Conservation (phyloP, 2,329 filamentous ascomycete genomes). For the Tolypocladium ophioglossoides region DNA sequence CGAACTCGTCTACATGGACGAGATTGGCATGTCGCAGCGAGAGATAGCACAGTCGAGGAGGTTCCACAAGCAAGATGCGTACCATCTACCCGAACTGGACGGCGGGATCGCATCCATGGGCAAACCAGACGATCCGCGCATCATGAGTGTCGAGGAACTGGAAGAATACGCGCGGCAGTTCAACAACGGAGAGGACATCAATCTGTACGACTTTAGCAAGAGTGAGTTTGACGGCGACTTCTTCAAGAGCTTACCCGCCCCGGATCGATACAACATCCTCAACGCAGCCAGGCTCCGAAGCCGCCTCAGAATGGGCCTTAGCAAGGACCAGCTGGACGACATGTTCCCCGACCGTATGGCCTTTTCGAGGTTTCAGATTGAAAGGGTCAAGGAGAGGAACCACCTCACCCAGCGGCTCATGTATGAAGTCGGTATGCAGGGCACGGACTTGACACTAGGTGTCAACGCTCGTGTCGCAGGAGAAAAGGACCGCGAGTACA, state of each 20-base stretch:
- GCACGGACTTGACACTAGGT: slow-evolving; percentile 58
- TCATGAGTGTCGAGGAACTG: slow-evolving; percentile 92
- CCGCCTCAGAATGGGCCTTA: slow-evolving; percentile 86
- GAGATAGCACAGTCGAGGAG: slow-evolving; percentile 65
- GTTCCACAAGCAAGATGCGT: slow-evolving; percentile 88
- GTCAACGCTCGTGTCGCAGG: slow-evolving; percentile 61
- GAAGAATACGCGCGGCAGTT: slow-evolving; percentile 93
- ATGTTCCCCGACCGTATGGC: slow-evolving; percentile 99
- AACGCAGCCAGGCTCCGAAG: slow-evolving; percentile 87
- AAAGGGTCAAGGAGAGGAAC: slow-evolving; percentile 84
- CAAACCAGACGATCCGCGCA: slow-evolving; percentile 79
- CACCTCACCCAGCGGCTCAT: slow-evolving; percentile 90
- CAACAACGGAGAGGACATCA: slow-evolving; percentile 82
- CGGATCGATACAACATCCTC: slow-evolving; percentile 92
- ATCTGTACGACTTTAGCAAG: slow-evolving; percentile 91
- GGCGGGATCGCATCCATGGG: slow-evolving; percentile 77
- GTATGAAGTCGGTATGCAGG: slow-evolving; percentile 85
- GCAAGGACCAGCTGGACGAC: slow-evolving; percentile 85
- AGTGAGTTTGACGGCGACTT: slow-evolving; percentile 97
- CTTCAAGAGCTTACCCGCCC: slow-evolving; percentile 80
- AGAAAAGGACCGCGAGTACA: slow-evolving; percentile 87
- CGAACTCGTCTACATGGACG: slow-evolving; percentile 81
- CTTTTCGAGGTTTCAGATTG: slow-evolving; percentile 93
- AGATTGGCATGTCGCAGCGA: slow-evolving; percentile 67
- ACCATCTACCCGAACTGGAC: slow-evolving; percentile 83